Percentiles rank a stretch among this genome's conserved stretches.
phyloP scores from a whole-genome alignment of 139 green algal genomes.

The Raphidocelis subcapitata region DNA sequence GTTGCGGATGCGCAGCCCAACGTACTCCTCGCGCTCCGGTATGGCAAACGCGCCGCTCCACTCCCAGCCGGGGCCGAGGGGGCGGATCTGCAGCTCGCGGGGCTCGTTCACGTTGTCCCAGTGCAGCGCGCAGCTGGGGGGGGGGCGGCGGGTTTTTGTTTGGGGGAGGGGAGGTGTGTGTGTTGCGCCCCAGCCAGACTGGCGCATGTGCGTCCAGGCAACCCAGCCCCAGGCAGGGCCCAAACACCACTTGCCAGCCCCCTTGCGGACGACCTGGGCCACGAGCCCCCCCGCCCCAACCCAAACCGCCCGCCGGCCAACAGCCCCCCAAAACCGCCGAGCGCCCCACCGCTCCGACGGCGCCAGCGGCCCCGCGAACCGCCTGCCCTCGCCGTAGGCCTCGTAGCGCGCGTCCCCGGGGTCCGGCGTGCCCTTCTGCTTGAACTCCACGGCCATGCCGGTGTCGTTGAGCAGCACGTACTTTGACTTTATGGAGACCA shows the following conservation, averaged over 20 bases:
- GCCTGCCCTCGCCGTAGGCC: slow-evolving; percentile 30
- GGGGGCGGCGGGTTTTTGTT: no score
- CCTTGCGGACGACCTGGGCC: no score
- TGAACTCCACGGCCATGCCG: slow-evolving; percentile 73
- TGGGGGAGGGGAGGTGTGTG: no score
- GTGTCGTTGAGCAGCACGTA: slow-evolving; percentile 88
- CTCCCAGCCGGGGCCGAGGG: slow-evolving; percentile 35
- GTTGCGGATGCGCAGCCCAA: slow-evolving; percentile 71
- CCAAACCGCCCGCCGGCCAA: slow-evolving; percentile 1
- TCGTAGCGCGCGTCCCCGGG: slow-evolving; percentile 4
- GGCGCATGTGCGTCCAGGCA: no score
- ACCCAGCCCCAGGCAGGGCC: no score
- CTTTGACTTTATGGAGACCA: slow-evolving; percentile 83
- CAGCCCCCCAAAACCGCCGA: no score
- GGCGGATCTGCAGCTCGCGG: slow-evolving; percentile 67
- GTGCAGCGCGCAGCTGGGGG: slow-evolving; percentile 47
- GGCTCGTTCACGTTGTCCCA: slow-evolving; percentile 68
- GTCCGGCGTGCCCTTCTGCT: slow-evolving; percentile 75
- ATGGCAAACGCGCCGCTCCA: slow-evolving; percentile 71
- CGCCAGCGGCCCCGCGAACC: slow-evolving; percentile 62
- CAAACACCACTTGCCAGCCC: no score
- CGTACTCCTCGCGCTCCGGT: slow-evolving; percentile 69
- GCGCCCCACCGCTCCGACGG: slow-evolving; percentile 11
- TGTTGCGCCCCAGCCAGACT: no score
- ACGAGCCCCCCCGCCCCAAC: not conserved